These are phyloP conservation scores for Aspergillus chevalieri DNA, from an alignment of 2,329 filamentous ascomycete genomes.

Conservation along the genomic window DNA sequence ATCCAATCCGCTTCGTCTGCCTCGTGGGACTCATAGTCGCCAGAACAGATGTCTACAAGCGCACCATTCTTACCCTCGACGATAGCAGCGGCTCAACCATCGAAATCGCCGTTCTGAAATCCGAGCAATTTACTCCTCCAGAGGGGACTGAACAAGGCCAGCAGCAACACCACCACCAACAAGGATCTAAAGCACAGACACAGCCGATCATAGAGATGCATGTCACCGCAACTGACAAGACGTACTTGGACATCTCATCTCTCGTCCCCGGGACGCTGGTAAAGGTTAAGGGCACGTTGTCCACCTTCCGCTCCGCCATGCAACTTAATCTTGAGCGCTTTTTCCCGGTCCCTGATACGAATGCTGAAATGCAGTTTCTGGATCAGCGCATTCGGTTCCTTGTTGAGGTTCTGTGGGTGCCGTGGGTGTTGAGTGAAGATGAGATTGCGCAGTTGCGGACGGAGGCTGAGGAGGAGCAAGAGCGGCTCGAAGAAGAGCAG, in stretches of 20 bases:
- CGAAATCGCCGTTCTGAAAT: slow-evolving; percentile 47
- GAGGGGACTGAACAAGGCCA: neutral
- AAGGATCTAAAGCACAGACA: slow-evolving; percentile 24
- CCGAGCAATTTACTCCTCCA: slow-evolving; percentile 1
- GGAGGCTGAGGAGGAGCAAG: slow-evolving; percentile 37
- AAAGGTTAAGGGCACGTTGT: slow-evolving; percentile 53
- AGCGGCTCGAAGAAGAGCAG: slow-evolving; percentile 32
- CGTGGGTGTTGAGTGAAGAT: slow-evolving; percentile 46
- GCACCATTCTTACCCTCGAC: slow-evolving; percentile 51
- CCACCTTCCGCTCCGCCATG: slow-evolving; percentile 43
- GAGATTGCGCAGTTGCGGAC: slow-evolving; percentile 39
- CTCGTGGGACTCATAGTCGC: slow-evolving; percentile 65
- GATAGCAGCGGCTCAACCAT: slow-evolving; percentile 56
- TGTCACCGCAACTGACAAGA: slow-evolving; percentile 22
- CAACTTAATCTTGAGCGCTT: slow-evolving; percentile 53
- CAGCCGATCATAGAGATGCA: slow-evolving; percentile 7
- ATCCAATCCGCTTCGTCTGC: slow-evolving; percentile 70
- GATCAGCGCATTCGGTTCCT: slow-evolving; percentile 46
- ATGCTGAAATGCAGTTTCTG: slow-evolving; percentile 51
- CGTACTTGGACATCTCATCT: slow-evolving; percentile 40
- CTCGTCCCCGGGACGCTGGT: slow-evolving; percentile 48
- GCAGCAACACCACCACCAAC: slow-evolving; percentile 20
- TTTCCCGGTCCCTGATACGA: slow-evolving; percentile 44
- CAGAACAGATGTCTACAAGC: slow-evolving; percentile 49
- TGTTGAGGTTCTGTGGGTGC: slow-evolving; percentile 43